phyloP scores from a whole-genome alignment of 495 filamentous ascomycete species.

The Xylaria palmicola region DNA sequence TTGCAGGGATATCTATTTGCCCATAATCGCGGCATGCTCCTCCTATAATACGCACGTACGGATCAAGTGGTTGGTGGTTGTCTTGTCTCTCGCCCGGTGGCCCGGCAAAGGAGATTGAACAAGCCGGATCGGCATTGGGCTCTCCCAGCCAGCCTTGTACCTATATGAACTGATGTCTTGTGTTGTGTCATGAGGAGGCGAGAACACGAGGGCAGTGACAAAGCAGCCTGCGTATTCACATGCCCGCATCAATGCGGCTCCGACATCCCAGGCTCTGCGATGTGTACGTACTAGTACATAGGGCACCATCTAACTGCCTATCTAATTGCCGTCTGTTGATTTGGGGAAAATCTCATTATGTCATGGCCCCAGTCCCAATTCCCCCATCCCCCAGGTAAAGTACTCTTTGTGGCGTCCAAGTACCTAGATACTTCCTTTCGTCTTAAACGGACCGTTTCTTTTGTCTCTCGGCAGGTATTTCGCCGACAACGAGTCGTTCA shows the following conservation, averaged over 20 bases:
- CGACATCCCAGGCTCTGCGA: not conserved
- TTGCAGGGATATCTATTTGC: not conserved
- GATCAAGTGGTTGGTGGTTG: too few relatives aligned
- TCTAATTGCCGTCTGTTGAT: too few relatives aligned
- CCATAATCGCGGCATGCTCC: not conserved
- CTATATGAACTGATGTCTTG: not conserved
- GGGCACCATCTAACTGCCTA: too few relatives aligned
- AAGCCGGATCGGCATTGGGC: not conserved
- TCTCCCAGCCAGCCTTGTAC: not conserved
- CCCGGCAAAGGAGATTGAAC: too few relatives aligned
- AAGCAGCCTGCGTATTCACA: not conserved
- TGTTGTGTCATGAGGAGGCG: not conserved
- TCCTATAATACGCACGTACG: too few relatives aligned
- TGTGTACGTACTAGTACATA: too few relatives aligned
- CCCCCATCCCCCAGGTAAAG: too few relatives aligned
- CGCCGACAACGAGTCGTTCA: not conserved
- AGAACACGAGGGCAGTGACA: not conserved
- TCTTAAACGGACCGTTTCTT: slow-evolving; percentile 3
- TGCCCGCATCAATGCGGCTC: not conserved
- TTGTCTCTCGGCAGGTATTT: not conserved
- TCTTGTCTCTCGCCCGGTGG: too few relatives aligned
- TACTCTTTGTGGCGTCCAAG: too few relatives aligned
- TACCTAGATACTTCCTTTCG: too few relatives aligned
- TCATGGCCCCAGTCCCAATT: not conserved
- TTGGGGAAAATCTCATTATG: not conserved